Conservation (phyloP, 2,329 filamentous ascomycete species). For the Huntiella abstrusa region DNA sequence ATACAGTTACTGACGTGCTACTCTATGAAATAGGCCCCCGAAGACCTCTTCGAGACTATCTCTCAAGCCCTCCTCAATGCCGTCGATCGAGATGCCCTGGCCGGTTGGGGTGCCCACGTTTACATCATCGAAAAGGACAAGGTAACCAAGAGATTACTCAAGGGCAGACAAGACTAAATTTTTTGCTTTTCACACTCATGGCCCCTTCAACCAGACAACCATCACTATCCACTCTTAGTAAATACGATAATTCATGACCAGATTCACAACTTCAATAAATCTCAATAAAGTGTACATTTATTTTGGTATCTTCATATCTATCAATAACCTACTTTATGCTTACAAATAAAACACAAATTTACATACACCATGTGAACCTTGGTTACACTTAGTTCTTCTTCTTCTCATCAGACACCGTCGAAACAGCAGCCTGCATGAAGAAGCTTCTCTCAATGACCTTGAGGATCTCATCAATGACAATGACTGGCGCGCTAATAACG, state of each 20-base stretch:
- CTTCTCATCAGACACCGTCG: conserved; percentile 24
- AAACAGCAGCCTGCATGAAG: conserved; percentile 33
- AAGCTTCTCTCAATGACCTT: conserved; percentile 57
- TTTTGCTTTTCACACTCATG: not conserved
- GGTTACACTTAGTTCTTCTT: conserved; percentile 22
- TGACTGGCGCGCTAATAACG: conserved; percentile 72
- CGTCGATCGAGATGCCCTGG: conserved; percentile 88
- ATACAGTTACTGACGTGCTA: not conserved
- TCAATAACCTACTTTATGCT: no score
- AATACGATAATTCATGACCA: conserved; percentile 11
- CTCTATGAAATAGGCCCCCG: conserved; percentile 42
- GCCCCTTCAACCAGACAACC: conserved; percentile 5
- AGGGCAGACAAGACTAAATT: conserved; percentile 79
- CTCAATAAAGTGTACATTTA: not conserved
- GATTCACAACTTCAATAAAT: not conserved
- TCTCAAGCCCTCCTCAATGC: conserved; percentile 91
- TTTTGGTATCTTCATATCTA: no score
- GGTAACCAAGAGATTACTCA: conserved; percentile 95
- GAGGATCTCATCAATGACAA: conserved; percentile 68
- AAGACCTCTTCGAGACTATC: conserved; percentile 95
- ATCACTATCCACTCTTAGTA: not conserved
- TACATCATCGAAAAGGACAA: conserved; percentile 99
- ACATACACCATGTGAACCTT: no score
- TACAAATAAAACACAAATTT: no score
- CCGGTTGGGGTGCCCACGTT: conserved; percentile 94